Base-by-base conservation (phyloP, 352 stramenopile species). In the Pythium vanterpoolii region DNA sequence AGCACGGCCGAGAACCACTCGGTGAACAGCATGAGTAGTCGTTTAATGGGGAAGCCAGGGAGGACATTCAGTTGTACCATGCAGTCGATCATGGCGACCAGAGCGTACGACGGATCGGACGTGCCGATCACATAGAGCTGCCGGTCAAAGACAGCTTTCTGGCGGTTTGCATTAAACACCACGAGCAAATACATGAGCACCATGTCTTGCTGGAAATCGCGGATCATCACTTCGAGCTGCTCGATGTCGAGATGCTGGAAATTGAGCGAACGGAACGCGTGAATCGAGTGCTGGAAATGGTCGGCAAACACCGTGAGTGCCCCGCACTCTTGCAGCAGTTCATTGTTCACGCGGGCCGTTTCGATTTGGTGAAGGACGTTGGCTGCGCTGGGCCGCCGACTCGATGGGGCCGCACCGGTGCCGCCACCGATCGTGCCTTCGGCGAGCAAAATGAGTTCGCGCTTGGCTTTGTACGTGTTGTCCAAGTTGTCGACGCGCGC, bases 1-100 rank as follows among this genome's bases (percentile, higher is more conserved):
- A 93, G 57, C 5, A 90, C 61, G 7, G 73, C 71, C 23, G 64
- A 68, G 38, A 89, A 77, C 83, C 81, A 91, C 52, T 89, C 81
- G 60, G 79, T 77, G 26, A 86, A 79, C 6, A 93, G 64, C 68
- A 93, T 62, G 34, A 93, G 60, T 27, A 91, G 43, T 8, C 83
- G 79, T 64, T 93, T 93, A 46, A 89, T 87, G 14, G 83, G 83
- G 64, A 91, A 93, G 4, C 80, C 79, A 6, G 83, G 78, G 23
- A 90, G 59, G 40, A 84, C 73, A 52, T 90, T 86, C 19, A 90
- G 66, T 59, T 87, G 75, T 33, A 78, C 76, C 0, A 90, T 50
- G 44, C 83, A 89, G 68, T 93, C 83, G 31, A 93, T 57, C 60
- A 93, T 86, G 14, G 77, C 82, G 24, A 84, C 71, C 16, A 93